phyloP scores from a whole-genome alignment of 2,329 filamentous ascomycete genomes.

The Metarhizium anisopliae region DNA sequence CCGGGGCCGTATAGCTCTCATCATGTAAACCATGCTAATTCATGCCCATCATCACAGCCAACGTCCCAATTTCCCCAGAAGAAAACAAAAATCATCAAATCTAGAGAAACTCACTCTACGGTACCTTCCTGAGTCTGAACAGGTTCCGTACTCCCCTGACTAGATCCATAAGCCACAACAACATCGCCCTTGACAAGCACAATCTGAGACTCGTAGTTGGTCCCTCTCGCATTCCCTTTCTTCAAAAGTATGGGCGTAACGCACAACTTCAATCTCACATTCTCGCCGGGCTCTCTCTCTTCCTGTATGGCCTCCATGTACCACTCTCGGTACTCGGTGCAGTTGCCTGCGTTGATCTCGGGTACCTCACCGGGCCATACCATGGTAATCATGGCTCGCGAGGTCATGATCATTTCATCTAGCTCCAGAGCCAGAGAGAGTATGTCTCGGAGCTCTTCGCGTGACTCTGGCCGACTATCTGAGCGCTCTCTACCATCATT shows the following conservation, averaged over 20 bases:
- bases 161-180: background rate
- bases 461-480: background rate
- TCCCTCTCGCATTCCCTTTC: background rate
- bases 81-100: background rate
- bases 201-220: background rate
- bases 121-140: background rate
- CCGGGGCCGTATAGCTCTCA: too few relatives aligned
- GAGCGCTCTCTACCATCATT: background rate
- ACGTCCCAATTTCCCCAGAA: background rate
- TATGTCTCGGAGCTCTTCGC: background rate
- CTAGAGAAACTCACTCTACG: background rate
- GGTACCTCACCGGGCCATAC: background rate
- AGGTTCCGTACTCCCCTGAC: background rate
- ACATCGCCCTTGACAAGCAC: background rate
- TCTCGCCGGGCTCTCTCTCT: background rate
- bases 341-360: background rate
- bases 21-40: too few relatives aligned
- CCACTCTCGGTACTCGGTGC: background rate
- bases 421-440: background rate
- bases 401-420: background rate
- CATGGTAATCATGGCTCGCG: background rate
- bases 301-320: background rate
- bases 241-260: conserved; percentile 4
- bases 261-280: background rate
- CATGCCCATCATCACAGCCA: background rate